Conservation (phyloP, 2,329 filamentous ascomycete species). For the Colletotrichum lini region DNA sequence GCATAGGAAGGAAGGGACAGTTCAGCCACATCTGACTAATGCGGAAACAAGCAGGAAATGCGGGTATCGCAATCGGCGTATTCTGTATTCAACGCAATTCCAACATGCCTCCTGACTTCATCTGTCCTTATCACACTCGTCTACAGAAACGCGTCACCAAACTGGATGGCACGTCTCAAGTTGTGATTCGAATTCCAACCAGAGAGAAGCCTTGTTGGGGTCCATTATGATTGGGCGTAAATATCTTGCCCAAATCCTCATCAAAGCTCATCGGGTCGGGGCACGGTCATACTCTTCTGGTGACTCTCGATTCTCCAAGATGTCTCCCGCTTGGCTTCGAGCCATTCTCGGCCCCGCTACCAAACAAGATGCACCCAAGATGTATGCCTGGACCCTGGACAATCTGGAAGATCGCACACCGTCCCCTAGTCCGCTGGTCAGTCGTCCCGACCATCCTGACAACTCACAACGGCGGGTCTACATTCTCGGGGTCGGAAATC, state of each 20-base stretch:
- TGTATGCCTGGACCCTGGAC: slow-evolving; percentile 54
- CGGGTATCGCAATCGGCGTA: neutral
- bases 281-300: neutral
- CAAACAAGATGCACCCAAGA: slow-evolving; percentile 48
- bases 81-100: neutral
- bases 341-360: slow-evolving; percentile 46
- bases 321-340: slow-evolving; percentile 50
- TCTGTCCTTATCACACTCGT: neutral
- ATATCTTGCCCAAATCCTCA: neutral
- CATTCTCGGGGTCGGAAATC: slow-evolving; percentile 84
- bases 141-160: too few relatives aligned
- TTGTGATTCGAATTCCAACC: neutral
- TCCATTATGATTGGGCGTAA: neutral
- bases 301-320: slow-evolving; percentile 5
- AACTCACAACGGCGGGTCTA: slow-evolving; percentile 70
- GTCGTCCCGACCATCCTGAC: neutral
- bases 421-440: neutral
- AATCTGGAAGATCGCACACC: slow-evolving; percentile 45
- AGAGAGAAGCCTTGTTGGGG: neutral
- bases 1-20: too few relatives aligned
- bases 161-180: neutral
- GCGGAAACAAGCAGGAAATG: neutral
- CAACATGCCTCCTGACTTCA: neutral
- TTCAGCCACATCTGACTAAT: slow-evolving; percentile 27
- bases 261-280: neutral